Base-by-base conservation (phyloP, 1,139 yeast genomes). In the Saccharomyces hybrid region DNA sequence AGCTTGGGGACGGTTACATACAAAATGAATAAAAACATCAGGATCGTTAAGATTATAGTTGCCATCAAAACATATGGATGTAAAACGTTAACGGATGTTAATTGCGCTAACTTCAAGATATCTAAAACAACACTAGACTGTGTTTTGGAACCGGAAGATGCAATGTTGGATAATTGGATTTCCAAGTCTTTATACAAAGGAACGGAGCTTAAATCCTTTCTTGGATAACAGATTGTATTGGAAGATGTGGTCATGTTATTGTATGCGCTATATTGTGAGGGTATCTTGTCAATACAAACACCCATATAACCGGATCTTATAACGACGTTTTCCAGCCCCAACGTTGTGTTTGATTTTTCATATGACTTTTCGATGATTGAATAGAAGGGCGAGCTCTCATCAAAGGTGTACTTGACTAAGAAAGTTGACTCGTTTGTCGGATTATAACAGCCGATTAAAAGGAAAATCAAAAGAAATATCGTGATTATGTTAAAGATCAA, bases 51-150 rank as follows among this genome's bases (percentile, higher is more conserved):
- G 2, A 79, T 70, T 4, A 83, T 67, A 1, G 80, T 71, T 0
- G 80, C 76, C 63, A 82, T 74, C 26, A 85, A 69, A 2, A 84
- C 60, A 57, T 77, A 77, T 4, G 88, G 84, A 62, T 81, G 83
- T 50, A 83, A 73, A 4, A 80, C 74, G 42, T 75, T 67, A 6
- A 59, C 63, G 2, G 68, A 59, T n/a, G 64, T 62, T 47, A 60
- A 19, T 47, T 64, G 65, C 3, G 69, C 70, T 28, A 68, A 50
- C 27, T 67, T 59, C 51, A 68, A 49, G 51, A 68, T 64, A 51
- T 68, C 67, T 34, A 68, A 53, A 14, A 58, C 52, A 7, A 56
- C 52, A 28, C 38, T 44, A 8, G 49, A 53, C 8, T 54, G 26
- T 4, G 59, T 31, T 3, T 65, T 53, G 12, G 64, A 52, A 16